Base-by-base conservation (phyloP, 23 red algal genomes). In the Gracilariopsis chorda region DNA sequence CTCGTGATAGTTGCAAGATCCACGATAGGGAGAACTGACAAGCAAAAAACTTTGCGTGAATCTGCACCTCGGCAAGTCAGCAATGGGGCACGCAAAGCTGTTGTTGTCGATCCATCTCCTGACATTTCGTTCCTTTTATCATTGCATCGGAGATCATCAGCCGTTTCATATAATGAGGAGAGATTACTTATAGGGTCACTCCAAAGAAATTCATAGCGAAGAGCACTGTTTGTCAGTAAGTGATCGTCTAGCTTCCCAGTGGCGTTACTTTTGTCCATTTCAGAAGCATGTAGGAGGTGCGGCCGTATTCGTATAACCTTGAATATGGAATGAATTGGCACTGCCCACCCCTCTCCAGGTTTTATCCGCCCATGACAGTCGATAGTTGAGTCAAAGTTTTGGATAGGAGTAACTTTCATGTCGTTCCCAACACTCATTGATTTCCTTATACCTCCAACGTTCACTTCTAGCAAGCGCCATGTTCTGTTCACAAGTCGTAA, bases 401-500 rank as follows among this genome's bases (percentile, higher is more conserved):
- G 28, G 4, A 41, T n/a, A 36, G 28, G 52, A 4, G 13, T 45
- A 16, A 65, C 20, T 40, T 52, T 41, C 33, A 89, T 27, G 20
- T 78, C 58, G 7, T 78, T 70, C 45, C 85, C 69, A 9, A 46
- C 69, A 24, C 72, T 77, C 47, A 11, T 44, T 4, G 85, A 48
- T 58, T 89, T 89, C 45, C 51, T 40, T 36, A 82, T 43, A 11
- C 52, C 79, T 24, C 94, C 86, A 78, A 88, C 76, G 33, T 91
- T 67, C 4, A 97, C 84, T 47, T 97, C 88, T 1, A 97, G 48
- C 30, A 80, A 60, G n/a, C 64, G 82, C 55, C 36, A 71, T 3
- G 94, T 93, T 11, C 51, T 51, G 37, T 97, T 97, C 48, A 90
- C 63, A 48, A 97, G 52, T 19, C 84, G 89, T 47, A 93, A 43